These are phyloP conservation scores for Diaporthe sp. DNA, from an alignment of 2,329 filamentous ascomycete genomes.

Conservation along the genomic window DNA sequence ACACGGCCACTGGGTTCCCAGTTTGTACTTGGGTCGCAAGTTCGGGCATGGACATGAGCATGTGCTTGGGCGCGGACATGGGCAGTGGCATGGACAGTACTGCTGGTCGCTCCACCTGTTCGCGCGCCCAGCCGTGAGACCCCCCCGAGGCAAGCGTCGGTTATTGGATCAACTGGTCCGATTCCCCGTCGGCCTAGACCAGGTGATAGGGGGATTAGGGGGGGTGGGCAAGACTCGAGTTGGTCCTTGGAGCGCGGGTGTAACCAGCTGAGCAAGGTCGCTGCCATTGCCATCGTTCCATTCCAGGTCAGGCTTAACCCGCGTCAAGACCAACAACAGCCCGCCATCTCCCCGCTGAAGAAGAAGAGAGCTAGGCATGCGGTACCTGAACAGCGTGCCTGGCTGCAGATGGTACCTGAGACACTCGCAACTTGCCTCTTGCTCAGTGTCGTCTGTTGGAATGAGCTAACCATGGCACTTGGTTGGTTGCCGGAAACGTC, in stretches of 20 bases:
- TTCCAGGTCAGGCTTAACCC: constrained; percentile 24
- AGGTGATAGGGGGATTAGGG: constrained; percentile 4
- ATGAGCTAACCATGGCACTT: constrained; percentile 14
- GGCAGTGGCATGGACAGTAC: constrained; percentile 18
- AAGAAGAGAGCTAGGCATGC: neutral
- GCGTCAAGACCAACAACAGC: constrained; percentile 7
- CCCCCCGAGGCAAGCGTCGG: constrained; percentile 35
- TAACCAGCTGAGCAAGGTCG: constrained; percentile 30
- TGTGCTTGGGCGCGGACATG: constrained; percentile 23
- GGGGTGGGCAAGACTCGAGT: constrained; percentile 29
- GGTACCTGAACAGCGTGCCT: constrained; percentile 37
- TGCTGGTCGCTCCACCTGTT: constrained; percentile 38
- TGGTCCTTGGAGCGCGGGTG: constrained; percentile 22
- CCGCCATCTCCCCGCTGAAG: constrained; percentile 14
- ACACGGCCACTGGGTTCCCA: constrained; percentile 2
- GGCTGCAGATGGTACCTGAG: constrained; percentile 34
- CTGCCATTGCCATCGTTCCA: constrained; percentile 23
- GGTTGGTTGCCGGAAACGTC: constrained; percentile 36
- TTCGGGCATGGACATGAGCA: constrained; percentile 28
- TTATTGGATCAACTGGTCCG: constrained; percentile 29
- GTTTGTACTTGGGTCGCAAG: constrained; percentile 30
- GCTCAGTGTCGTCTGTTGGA: neutral
- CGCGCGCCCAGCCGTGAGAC: constrained; percentile 35
- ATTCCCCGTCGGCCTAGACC: constrained; percentile 25
- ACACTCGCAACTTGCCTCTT: constrained; percentile 20